These are phyloP conservation scores for Candida michaelii DNA, from an alignment of 805 yeast species.

Conservation along the genomic window DNA sequence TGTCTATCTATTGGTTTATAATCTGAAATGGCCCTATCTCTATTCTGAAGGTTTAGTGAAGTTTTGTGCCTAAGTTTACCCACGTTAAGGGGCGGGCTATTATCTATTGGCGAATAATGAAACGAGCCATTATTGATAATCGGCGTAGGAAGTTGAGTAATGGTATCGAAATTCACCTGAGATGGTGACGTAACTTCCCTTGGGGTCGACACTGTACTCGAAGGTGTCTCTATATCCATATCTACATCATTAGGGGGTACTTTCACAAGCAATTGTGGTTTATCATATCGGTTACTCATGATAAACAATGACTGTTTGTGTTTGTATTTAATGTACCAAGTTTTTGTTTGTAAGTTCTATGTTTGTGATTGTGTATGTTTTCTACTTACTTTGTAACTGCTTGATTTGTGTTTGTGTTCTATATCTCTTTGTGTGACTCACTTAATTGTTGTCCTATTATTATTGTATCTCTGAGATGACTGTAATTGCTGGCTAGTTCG, in stretches of 20 bases:
- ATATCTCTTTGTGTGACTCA: no score
- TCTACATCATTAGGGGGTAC: constrained; percentile 3
- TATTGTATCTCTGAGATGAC: no score
- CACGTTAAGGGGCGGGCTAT: constrained; percentile 7
- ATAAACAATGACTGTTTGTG: no score
- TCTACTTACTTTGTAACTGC: no score
- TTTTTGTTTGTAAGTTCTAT: no score
- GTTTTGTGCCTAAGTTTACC: constrained; percentile 6
- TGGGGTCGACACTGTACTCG: not conserved
- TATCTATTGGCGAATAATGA: constrained; percentile 14
- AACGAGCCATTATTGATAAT: constrained; percentile 26
- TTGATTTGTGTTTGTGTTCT: no score
- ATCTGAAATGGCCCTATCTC: constrained; percentile 37
- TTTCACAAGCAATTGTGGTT: constrained; percentile 5
- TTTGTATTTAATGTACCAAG: no score
- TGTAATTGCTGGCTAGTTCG: no score
- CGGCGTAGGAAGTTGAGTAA: constrained; percentile 49
- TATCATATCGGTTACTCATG: not conserved
- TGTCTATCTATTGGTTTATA: constrained; percentile 30
- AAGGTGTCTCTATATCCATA: not conserved
- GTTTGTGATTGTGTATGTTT: no score
- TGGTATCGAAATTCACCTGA: constrained; percentile 10
- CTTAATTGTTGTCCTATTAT: no score
- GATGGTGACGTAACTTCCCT: constrained; percentile 6
- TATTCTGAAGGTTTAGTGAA: not conserved